phyloP scores from a whole-genome alignment of 148 eudicot genomes.

The Limonium bicolor region DNA sequence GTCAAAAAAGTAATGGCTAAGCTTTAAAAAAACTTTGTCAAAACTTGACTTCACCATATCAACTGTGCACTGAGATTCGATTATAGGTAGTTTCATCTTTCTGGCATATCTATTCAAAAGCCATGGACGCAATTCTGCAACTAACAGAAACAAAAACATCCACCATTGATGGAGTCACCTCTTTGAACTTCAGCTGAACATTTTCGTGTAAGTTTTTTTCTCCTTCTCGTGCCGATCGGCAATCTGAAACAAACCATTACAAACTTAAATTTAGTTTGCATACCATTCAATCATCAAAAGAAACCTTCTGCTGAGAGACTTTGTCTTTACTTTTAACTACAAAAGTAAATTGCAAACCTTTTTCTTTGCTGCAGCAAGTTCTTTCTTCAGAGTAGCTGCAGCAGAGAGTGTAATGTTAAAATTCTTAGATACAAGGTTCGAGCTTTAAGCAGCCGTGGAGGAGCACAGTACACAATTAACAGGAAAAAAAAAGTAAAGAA shows the following conservation, averaged over 20 bases:
- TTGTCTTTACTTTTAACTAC: not conserved
- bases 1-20: no score
- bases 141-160: no score
- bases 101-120: no score
- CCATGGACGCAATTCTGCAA: no score
- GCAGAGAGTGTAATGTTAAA: not conserved
- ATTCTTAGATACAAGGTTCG: not conserved
- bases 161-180: no score
- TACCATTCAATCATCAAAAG: no score
- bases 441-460: not conserved
- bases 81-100: no score
- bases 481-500: not conserved
- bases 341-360: constrained; percentile 22
- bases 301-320: not conserved
- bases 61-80: no score
- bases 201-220: constrained; percentile 65
- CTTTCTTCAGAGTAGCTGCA: constrained; percentile 58
- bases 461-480: not conserved
- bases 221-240: constrained; percentile 56
- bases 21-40: no score
- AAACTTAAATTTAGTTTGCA: not conserved
- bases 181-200: constrained; percentile 26
- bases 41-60: no score
- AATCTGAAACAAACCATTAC: constrained; percentile 32
- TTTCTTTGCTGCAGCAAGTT: constrained; percentile 57